A percentile compares a stretch with the other conserved stretches of the same genome.
Conservation (phyloP, 345 rosid genomes). For the Microthlaspi erraticum region DNA sequence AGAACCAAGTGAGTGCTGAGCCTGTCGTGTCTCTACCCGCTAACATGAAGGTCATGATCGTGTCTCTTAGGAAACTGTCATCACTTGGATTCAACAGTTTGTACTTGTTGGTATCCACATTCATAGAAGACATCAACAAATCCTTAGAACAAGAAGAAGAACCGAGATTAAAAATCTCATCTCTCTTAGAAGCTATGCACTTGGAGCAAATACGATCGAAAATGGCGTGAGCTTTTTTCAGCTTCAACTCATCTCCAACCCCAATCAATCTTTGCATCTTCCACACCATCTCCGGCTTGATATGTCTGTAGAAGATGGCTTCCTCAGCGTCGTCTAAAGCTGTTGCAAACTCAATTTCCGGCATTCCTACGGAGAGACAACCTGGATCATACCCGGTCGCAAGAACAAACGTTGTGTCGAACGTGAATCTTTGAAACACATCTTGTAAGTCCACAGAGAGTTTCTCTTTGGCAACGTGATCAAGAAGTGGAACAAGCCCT, state of each 20-base stretch:
- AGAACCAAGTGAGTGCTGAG: conserved; percentile 57
- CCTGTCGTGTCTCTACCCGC: conserved; percentile 58
- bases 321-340: conserved; percentile 58
- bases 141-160: conserved; percentile 32
- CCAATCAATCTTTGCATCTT: conserved; percentile 56
- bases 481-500: conserved; percentile 55
- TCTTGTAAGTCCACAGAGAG: conserved; percentile 52
- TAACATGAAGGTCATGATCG: conserved; percentile 43
- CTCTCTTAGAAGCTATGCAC: conserved; percentile 43
- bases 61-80: conserved; percentile 50
- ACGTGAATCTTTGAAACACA: conserved; percentile 54
- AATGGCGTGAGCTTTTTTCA: conserved; percentile 43
- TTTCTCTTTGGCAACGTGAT: conserved; percentile 44
- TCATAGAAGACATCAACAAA: conserved; percentile 45
- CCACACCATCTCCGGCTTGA: conserved; percentile 49
- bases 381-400: conserved; percentile 55
- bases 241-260: conserved; percentile 51
- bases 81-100: conserved; percentile 30
- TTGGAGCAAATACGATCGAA: conserved; percentile 39
- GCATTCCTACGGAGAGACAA: conserved; percentile 48
- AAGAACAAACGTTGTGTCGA: conserved; percentile 50
- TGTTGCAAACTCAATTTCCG: conserved; percentile 43
- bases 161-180: not conserved
- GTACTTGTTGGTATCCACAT: conserved; percentile 34
- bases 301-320: conserved; percentile 54